A percentile compares a stretch with the other conserved stretches of the same genome.
phyloP scores from a whole-genome alignment of 306 rosid genomes.

The Cicer bijugum region DNA sequence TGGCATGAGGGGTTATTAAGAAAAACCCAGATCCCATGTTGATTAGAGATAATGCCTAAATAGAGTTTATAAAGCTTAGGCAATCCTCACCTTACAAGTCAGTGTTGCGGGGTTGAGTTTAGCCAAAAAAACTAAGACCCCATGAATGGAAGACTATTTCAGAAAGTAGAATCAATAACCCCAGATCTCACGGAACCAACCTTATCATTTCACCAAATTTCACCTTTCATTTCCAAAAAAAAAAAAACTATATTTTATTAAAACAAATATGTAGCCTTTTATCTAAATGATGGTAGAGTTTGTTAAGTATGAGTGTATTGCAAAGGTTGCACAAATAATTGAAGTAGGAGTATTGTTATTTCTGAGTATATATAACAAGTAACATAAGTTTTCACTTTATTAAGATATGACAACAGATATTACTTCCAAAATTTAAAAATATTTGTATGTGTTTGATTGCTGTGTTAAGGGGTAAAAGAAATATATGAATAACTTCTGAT shows the following conservation, averaged over 20 bases:
- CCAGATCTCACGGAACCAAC: conserved; percentile 21
- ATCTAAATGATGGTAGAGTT: not conserved
- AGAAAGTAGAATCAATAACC: not conserved
- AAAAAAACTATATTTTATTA: conserved; percentile 7
- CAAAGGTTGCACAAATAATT: conserved; percentile 9
- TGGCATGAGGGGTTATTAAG: not conserved
- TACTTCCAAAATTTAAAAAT: conserved; percentile 26
- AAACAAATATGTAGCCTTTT: conserved; percentile 9
- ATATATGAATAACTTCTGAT: conserved; percentile 18
- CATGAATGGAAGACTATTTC: conserved; percentile 8
- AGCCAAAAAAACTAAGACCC: not conserved
- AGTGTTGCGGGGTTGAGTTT: not conserved
- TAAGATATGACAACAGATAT: conserved; percentile 16
- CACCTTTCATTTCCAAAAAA: conserved; percentile 30
- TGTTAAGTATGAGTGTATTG: not conserved
- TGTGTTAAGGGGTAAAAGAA: conserved; percentile 1
- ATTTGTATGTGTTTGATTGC: conserved; percentile 5
- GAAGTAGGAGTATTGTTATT: conserved; percentile 20
- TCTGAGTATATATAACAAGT: conserved; percentile 11
- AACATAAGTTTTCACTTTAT: conserved; percentile 10
- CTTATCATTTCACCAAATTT: conserved; percentile 8
- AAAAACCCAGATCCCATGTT: not conserved
- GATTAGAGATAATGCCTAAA: not conserved
- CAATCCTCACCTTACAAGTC: not conserved
- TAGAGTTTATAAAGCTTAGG: not conserved